phyloP scores from a whole-genome alignment of 2,329 filamentous ascomycete genomes.

The Madurella mycetomatis region DNA sequence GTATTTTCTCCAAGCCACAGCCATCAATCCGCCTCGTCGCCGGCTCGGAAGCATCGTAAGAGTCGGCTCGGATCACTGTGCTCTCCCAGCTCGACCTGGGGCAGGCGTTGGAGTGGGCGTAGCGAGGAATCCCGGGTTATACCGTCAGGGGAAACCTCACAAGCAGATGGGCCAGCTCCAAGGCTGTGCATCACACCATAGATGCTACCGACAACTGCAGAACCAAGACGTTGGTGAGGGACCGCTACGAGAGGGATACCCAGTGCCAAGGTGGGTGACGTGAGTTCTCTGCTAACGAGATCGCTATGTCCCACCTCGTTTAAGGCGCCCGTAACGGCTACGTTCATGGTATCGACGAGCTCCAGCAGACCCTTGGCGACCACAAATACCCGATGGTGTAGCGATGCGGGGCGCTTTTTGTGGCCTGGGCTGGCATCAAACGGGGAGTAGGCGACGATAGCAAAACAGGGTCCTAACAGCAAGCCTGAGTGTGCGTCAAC shows the following conservation, averaged over 20 bases:
- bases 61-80: conserved; percentile 44
- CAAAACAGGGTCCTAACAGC: conserved; percentile 36
- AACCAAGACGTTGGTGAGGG: conserved; percentile 37
- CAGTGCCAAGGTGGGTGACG: conserved; percentile 35
- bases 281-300: no score
- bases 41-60: conserved; percentile 41
- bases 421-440: conserved; percentile 11
- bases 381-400: no score
- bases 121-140: conserved; percentile 36
- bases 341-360: no score
- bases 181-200: conserved; percentile 43
- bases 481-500: conserved; percentile 45
- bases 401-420: no score
- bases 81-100: conserved; percentile 36
- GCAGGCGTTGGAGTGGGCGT: conserved; percentile 28
- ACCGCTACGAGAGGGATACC: conserved; percentile 31
- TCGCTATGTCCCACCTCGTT: no score
- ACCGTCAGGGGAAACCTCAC: conserved; percentile 40
- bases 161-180: conserved; percentile 39
- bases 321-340: no score
- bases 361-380: no score
- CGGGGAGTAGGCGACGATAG: not conserved
- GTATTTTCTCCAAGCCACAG: conserved; percentile 43
- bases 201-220: conserved; percentile 33
- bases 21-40: conserved; percentile 43